A percentile compares a stretch with the other conserved stretches of the same genome.
Evolutionary conservation across 108 stramenopile genomes (phyloP).

Genomic region (Licmophora abbreviata): DNA sequence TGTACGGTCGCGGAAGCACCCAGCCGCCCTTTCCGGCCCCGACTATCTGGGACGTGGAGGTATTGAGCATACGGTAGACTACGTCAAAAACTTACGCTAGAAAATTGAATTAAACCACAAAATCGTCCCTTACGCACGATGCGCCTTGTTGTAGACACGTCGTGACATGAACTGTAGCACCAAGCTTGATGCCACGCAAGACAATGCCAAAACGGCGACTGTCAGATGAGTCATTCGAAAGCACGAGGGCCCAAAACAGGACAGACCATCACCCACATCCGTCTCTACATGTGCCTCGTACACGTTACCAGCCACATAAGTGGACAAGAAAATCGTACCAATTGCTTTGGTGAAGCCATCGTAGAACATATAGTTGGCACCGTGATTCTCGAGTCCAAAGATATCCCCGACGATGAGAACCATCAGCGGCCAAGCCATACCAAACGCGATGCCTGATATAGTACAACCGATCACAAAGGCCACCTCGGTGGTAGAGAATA

Average conservation of each 20-base stretch:
- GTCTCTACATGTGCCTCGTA: constrained; percentile 57
- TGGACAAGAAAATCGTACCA: constrained; percentile 66
- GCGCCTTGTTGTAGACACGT: background rate
- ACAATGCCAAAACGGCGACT: constrained; percentile 33
- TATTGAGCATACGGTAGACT: constrained; percentile 16
- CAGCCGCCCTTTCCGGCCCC: constrained; percentile 48
- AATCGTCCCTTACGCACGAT: too few relatives aligned
- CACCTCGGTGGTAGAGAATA: constrained; percentile 33
- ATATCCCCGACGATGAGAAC: constrained; percentile 73
- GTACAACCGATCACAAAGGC: constrained; percentile 63
- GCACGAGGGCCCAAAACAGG: constrained; percentile 49
- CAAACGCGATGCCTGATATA: constrained; percentile 68
- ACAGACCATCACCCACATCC: background rate
- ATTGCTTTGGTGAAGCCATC: constrained; percentile 72
- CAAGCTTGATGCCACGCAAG: constrained; percentile 36
- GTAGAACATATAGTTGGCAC: constrained; percentile 84
- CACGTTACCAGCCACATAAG: constrained; percentile 63
- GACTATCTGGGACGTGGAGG: constrained; percentile 51
- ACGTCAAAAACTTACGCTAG: too few relatives aligned
- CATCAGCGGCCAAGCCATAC: constrained; percentile 83
- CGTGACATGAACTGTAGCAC: background rate
- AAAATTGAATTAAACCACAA: too few relatives aligned
- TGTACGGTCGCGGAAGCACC: constrained; percentile 33
- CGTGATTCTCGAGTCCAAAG: constrained; percentile 62
- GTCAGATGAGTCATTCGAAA: constrained; percentile 50